Evolutionary conservation across 2,329 filamentous ascomycete species (phyloP), one percentile per base, ranked within the genome.

Genomic region (Plectosphaerella plurivora): DNA sequence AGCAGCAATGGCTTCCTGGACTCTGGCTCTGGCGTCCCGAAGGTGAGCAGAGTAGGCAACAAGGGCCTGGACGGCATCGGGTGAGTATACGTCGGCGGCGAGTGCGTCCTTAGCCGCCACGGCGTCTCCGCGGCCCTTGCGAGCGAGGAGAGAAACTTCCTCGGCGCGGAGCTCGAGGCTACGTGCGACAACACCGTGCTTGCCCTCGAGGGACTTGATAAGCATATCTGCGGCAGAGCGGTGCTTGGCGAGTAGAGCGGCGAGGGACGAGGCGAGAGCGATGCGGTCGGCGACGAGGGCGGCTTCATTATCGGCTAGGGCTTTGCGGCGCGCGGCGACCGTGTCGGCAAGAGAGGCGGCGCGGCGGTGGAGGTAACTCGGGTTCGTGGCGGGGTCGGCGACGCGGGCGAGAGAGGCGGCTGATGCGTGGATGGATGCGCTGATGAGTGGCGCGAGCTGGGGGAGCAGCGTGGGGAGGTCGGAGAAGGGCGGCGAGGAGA

Each of bases 341-440:
- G 72, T 65, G 1, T 65, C 56, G 0, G 76, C 68, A 2, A 87
- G 68, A 16, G 71, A 67, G 1, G 80, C 70, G 48, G 86, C 76
- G 22, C 72, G 65, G 18, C 82, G 80, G 67, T 85, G 82, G n/a
- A 84, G 68, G 60, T 73, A 81, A 18, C 79, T 79, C 1, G 78
- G 70, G 63, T 81, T 81, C 1, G 76, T 80, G 15, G 68, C 67
- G 1, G 78, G 77, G 56, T 75, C 71, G 3, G 72, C 63, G 35
- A 79, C 68, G 39, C 79, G 74, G 1, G 77, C 72, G 22, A 83
- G 69, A 15, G 69, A 60, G 14, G 74, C 67, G 24, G 81, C 80
- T 14, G 74, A 72, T 1, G 69, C 61, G 51, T 77, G 75, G 1
- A 86, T 71, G n/a, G 70, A 68, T 0, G 69, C 60, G 3, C 80